Percentiles rank a stretch among this genome's conserved stretches.
phyloP scores from a whole-genome alignment of 441 rosid species.

The Melastoma candidum region DNA sequence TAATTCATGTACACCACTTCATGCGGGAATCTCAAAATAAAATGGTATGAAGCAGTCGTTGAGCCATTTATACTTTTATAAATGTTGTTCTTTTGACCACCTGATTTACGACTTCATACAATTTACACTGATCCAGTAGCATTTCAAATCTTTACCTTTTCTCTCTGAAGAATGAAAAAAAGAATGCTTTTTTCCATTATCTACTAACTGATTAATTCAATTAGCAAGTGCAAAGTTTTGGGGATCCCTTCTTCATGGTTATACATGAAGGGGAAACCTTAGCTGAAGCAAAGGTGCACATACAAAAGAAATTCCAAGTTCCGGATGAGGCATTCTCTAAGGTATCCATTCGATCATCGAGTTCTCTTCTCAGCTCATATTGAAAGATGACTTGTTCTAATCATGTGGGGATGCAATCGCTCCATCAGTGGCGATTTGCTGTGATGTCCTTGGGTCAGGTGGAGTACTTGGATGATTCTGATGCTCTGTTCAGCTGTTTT shows the following conservation, averaged over 20 bases:
- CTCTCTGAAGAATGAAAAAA: not conserved
- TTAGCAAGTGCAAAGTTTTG: constrained; percentile 93
- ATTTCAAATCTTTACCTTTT: constrained; percentile 1
- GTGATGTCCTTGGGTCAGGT: constrained; percentile 83
- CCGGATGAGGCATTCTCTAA: constrained; percentile 87
- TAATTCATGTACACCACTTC: constrained; percentile 93
- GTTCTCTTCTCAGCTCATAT: not conserved
- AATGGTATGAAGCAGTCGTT: constrained; percentile 31
- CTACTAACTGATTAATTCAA: constrained; percentile 11
- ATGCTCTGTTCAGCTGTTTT: constrained; percentile 61
- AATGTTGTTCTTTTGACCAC: not conserved
- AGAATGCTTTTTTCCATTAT: not conserved
- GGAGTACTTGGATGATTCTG: constrained; percentile 73
- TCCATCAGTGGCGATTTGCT: constrained; percentile 82
- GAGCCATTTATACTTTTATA: not conserved
- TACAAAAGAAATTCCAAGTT: constrained; percentile 85
- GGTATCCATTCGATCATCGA: constrained; percentile 29
- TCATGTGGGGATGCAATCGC: too few relatives aligned
- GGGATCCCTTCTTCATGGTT: constrained; percentile 96
- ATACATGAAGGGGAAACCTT: constrained; percentile 89
- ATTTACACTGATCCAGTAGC: too few relatives aligned
- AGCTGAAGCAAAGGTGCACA: constrained; percentile 60
- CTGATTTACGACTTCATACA: too few relatives aligned
- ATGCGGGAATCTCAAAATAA: constrained; percentile 75
- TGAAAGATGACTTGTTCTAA: not conserved